Conservation (phyloP, 768 basidiomycete species). For the Pleurotus platypus region DNA sequence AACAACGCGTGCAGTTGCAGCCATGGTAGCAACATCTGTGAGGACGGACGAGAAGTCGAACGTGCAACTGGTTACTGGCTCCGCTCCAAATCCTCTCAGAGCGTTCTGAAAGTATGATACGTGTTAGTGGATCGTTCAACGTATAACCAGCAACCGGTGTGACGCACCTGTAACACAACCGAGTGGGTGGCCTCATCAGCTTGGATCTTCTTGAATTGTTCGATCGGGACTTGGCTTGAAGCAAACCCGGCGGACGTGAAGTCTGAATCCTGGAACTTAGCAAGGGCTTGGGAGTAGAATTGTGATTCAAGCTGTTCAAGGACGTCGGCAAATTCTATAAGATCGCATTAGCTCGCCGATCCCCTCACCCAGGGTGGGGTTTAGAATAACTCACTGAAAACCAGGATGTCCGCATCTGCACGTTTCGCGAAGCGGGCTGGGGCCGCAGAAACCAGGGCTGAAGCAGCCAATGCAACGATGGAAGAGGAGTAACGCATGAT, state of each 20-base stretch:
- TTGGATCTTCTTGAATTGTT: slow-evolving; percentile 60
- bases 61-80: slow-evolving; percentile 52
- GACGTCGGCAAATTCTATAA: slow-evolving; percentile 68
- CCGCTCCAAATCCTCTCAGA: slow-evolving; percentile 50
- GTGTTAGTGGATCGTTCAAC: background rate
- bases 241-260: slow-evolving; percentile 66
- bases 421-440: slow-evolving; percentile 43
- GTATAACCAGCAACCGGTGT: background rate
- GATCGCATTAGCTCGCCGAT: background rate
- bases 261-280: slow-evolving; percentile 60
- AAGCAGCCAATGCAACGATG: slow-evolving; percentile 37
- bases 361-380: background rate
- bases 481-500: slow-evolving; percentile 49
- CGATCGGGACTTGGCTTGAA: slow-evolving; percentile 46
- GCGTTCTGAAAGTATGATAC: slow-evolving; percentile 29
- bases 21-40: slow-evolving; percentile 66
- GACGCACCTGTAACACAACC: slow-evolving; percentile 43
- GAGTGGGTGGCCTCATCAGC: slow-evolving; percentile 62
- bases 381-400: slow-evolving; percentile 48
- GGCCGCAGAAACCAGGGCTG: slow-evolving; percentile 45
- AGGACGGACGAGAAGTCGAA: slow-evolving; percentile 69
- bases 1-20: slow-evolving; percentile 65
- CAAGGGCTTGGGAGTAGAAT: slow-evolving; percentile 66
- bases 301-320: slow-evolving; percentile 69
- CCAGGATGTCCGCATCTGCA: slow-evolving; percentile 45